phyloP scores from a whole-genome alignment of 257 asterid species.

The Salvia hispanica region DNA sequence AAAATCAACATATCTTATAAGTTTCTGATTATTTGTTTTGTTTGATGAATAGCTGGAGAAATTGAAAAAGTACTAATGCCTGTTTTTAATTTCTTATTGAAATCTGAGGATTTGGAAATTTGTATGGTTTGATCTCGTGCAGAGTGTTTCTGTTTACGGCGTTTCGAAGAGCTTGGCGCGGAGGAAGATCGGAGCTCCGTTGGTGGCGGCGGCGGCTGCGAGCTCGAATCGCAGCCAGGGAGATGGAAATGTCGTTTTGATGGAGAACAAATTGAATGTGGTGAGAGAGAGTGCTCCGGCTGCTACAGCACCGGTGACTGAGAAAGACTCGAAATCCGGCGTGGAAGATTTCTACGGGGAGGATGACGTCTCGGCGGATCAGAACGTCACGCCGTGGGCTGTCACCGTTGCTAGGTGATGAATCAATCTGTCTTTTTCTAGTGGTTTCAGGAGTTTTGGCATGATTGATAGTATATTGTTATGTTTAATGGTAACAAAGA shows the following conservation, averaged over 20 bases:
- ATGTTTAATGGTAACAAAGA: slow-evolving; percentile 6
- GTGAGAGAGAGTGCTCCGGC: slow-evolving; percentile 36
- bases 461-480: slow-evolving; percentile 6
- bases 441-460: slow-evolving; percentile 14
- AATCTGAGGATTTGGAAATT: neutral
- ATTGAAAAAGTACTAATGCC: neutral
- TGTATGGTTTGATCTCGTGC: slow-evolving; percentile 27
- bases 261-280: slow-evolving; percentile 48
- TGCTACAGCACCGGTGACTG: slow-evolving; percentile 33
- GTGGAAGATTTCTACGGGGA: slow-evolving; percentile 71
- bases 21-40: neutral
- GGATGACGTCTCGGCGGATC: slow-evolving; percentile 80
- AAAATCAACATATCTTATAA: too few relatives aligned
- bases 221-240: slow-evolving; percentile 66
- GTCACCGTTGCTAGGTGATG: slow-evolving; percentile 68
- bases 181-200: slow-evolving; percentile 47
- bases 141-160: slow-evolving; percentile 66
- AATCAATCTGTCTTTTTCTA: slow-evolving; percentile 15
- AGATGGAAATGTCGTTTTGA: slow-evolving; percentile 61
- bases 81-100: neutral
- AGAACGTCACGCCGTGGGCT: slow-evolving; percentile 70
- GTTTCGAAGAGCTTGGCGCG: slow-evolving; percentile 52
- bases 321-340: slow-evolving; percentile 40
- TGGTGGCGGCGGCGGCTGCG: slow-evolving; percentile 50
- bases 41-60: neutral